These are phyloP conservation scores for Dryas integrifolia DNA, from an alignment of 331 rosid genomes.

Conservation along the genomic window DNA sequence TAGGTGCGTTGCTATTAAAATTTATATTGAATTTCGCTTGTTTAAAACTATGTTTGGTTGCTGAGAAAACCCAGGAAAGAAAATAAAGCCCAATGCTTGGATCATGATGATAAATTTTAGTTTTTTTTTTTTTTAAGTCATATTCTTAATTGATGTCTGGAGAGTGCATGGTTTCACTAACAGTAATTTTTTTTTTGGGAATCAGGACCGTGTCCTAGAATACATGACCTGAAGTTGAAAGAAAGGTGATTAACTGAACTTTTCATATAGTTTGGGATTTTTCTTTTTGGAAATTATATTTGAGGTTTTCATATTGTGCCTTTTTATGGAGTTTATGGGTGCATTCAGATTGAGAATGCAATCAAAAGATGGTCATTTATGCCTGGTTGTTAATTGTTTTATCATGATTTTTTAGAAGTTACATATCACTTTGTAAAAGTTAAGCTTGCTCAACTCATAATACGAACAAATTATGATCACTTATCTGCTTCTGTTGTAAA, in stretches of 20 bases:
- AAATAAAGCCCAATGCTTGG: background rate
- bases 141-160: slow-evolving; percentile 1
- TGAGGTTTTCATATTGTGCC: slow-evolving; percentile 1
- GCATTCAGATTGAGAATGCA: background rate
- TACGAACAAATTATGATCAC: background rate
- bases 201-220: slow-evolving; percentile 83
- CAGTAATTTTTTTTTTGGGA: background rate
- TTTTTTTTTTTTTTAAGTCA: background rate
- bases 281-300: background rate
- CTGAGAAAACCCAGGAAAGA: background rate
- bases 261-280: slow-evolving; percentile 5
- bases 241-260: slow-evolving; percentile 58
- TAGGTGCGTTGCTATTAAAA: slow-evolving; percentile 52
- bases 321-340: slow-evolving; percentile 4
- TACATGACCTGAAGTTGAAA: slow-evolving; percentile 92
- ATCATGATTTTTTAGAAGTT: background rate
- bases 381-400: slow-evolving; percentile 14
- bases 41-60: background rate
- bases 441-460: background rate
- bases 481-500: slow-evolving; percentile 14
- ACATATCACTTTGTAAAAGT: background rate
- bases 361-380: background rate
- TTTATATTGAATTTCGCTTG: background rate
- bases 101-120: background rate
- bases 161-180: slow-evolving; percentile 13